Evolutionary conservation across 345 rosid species (phyloP).

Genomic region (Lepidium africanum): DNA sequence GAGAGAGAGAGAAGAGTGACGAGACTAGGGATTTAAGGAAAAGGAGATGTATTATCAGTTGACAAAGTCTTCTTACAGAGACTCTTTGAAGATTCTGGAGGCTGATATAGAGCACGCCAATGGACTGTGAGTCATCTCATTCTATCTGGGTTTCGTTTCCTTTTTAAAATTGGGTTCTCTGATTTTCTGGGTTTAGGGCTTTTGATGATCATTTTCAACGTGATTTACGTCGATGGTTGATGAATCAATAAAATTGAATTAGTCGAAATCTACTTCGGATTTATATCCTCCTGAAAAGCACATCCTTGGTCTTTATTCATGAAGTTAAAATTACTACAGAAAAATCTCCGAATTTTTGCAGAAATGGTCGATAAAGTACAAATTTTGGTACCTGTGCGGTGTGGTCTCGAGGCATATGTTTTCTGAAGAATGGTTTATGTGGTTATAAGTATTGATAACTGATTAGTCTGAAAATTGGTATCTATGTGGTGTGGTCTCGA

Average conservation of each 20-base stretch:
- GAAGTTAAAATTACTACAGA: background rate
- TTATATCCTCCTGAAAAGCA: no score
- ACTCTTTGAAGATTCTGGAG: slow-evolving; percentile 70
- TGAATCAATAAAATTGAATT: background rate
- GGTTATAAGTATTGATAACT: background rate
- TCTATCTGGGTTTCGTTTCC: slow-evolving; percentile 5
- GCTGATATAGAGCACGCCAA: slow-evolving; percentile 88
- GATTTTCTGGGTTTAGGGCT: slow-evolving; percentile 10
- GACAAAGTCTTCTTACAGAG: slow-evolving; percentile 58
- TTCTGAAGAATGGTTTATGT: background rate
- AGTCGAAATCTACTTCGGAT: background rate
- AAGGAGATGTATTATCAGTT: slow-evolving; percentile 43
- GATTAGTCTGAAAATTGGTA: background rate
- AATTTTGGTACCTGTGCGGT: background rate
- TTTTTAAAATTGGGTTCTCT: background rate
- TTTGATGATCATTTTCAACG: background rate
- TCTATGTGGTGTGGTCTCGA: background rate
- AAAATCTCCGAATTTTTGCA: background rate
- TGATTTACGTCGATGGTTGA: background rate
- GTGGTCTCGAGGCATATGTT: background rate
- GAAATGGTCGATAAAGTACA: background rate
- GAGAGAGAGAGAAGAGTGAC: background rate
- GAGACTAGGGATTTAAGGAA: background rate
- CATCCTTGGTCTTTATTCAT: background rate
- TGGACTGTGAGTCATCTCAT: slow-evolving; percentile 55